Evolutionary conservation across 169 alveolate genomes (phyloP), one percentile per base, ranked within the genome.

Genomic region (Babesia microti): DNA sequence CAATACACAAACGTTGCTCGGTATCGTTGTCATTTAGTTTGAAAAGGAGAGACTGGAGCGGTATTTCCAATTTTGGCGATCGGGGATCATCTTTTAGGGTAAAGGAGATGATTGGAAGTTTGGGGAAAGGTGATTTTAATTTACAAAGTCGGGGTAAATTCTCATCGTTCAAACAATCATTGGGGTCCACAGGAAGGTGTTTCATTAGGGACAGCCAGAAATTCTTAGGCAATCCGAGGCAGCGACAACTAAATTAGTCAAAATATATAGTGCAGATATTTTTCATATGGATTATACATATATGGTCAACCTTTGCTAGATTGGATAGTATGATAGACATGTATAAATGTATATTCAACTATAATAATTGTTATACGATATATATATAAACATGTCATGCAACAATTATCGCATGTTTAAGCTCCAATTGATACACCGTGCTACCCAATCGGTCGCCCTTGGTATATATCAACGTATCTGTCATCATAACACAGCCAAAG

Each of bases 191-290:
- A 3, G 86, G 86, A 15, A 76, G 37, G 24, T 76, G 70, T 18
- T 69, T 60, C 86, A 76, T 76, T 18, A 76, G 39, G 12, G 76
- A 69, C 35, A 76, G 29, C 86, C 86, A 76, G 35, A 69, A 76
- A 57, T 66, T 76, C 55, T 51, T 70, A 0, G 86, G 86, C 3
- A 76, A 50, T 3, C 68, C 72, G 48, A 76, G 39, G 36, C 75
- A 69, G 41, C 66, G 56, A 35, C 80, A 63, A 5, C 81, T 70
- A n/a, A n/a, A n/a, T n/a, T n/a, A n/a, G n/a, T n/a, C n/a, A n/a
- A n/a, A n/a, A n/a, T n/a, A n/a, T n/a, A n/a, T n/a, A n/a, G n/a
- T n/a, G n/a, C n/a, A n/a, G n/a, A n/a, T n/a, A n/a, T n/a, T n/a
- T n/a, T n/a, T n/a, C n/a, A n/a, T n/a, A n/a, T n/a, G n/a, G n/a